These are phyloP conservation scores for Tetratostichococcus sp. DNA, from an alignment of 139 green algal genomes.

Conservation along the genomic window DNA sequence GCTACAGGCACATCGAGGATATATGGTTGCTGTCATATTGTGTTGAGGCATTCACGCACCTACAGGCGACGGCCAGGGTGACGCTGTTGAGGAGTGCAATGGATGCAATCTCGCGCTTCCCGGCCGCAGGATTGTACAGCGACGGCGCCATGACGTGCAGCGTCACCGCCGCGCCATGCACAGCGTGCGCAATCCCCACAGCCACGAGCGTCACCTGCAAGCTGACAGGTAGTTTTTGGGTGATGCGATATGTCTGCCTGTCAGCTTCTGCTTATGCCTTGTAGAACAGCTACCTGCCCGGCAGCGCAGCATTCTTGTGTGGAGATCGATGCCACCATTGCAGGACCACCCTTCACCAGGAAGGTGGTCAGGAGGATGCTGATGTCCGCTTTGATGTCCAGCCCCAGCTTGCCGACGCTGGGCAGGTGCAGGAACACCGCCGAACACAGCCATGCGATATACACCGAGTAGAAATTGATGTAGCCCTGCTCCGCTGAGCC, in stretches of 20 bases:
- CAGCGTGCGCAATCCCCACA: conserved; percentile 39
- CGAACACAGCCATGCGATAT: conserved; percentile 77
- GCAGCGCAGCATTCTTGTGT: too few relatives aligned
- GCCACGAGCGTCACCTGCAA: neutral
- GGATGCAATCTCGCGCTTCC: conserved; percentile 27
- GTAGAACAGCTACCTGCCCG: too few relatives aligned
- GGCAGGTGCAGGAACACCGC: conserved; percentile 84
- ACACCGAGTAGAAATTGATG: conserved; percentile 75
- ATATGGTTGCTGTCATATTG: too few relatives aligned
- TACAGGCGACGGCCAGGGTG: conserved; percentile 58
- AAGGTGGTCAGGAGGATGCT: conserved; percentile 64
- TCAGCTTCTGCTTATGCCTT: too few relatives aligned
- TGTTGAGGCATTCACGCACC: conserved; percentile 22
- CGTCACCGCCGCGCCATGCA: conserved; percentile 43
- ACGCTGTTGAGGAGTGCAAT: conserved; percentile 65
- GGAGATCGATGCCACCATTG: too few relatives aligned
- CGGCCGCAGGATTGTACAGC: conserved; percentile 11
- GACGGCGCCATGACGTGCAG: conserved; percentile 31
- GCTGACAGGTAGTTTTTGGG: too few relatives aligned
- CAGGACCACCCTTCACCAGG: conserved; percentile 9
- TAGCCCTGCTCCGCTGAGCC: conserved; percentile 63
- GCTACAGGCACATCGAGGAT: too few relatives aligned
- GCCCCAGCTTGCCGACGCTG: conserved; percentile 59
- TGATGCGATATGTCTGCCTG: too few relatives aligned
- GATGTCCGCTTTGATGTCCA: conserved; percentile 75